Evolutionary conservation across 2,329 filamentous ascomycete genomes (phyloP), one percentile per base, ranked within the genome.

Genomic region (Aspergillus japonicus): DNA sequence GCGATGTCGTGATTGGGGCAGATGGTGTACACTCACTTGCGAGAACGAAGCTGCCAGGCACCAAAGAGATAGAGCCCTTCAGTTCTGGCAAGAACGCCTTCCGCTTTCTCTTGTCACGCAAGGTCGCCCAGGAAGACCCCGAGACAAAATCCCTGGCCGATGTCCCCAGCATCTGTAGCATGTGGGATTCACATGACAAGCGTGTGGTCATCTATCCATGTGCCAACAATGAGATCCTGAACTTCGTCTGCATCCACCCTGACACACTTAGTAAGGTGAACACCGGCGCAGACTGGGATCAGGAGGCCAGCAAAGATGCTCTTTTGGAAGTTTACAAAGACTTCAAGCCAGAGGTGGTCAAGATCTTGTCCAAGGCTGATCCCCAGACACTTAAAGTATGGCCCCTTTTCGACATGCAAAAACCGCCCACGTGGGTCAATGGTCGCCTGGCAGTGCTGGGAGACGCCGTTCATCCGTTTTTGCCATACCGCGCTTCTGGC

Each of bases 391-490:
- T 87, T 21, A 85, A 83, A 57, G 74, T 85, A 0, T 89, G 85
- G 85, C 81, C 80, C 23, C 71, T 89, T 1, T 69, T 87, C 4
- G 88, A 90, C 63, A 88, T 89, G 83, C 80, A 84, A 4, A 73
- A 79, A 1, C 71, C 90, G 16, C 79, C 82, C 0, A 78, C 73
- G 0, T 90, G 86, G 83, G 75, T 78, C 0, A 80, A 82, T 2
- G 82, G 73, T 0, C 80, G 77, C 5, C 69, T 89, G 19, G 85
- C 81, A 1, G 71, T 89, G 0, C 71, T 90, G 0, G 88, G 88
- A 0, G 88, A 90, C 68, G 86, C 88, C 0, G 88, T 86, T 0
- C 88, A 91, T 69, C 87, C 88, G 0, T 89, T 90, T 66, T 75
- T 87, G 0, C 88, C 87, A 14, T 82, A 86, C 61, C 84, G 86